Evolutionary conservation across 2,329 filamentous ascomycete species (phyloP).

Genomic region (Cercospora citrullina): DNA sequence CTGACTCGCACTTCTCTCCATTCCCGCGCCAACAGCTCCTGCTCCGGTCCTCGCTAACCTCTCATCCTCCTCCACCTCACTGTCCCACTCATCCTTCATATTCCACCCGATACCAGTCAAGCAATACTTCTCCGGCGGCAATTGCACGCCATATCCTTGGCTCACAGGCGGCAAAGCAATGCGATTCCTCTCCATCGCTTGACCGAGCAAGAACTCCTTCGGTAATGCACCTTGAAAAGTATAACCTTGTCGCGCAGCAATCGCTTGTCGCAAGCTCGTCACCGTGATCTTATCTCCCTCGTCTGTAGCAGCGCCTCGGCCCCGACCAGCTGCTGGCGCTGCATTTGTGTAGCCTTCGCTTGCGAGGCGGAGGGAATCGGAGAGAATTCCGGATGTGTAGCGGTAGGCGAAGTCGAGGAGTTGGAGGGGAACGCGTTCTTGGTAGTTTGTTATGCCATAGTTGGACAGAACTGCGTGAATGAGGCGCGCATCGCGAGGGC

Average conservation of each 20-base stretch:
- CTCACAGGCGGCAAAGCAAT: constrained; percentile 61
- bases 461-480: constrained; percentile 78
- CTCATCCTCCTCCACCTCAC: constrained; percentile 49
- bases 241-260: constrained; percentile 66
- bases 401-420: constrained; percentile 86
- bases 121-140: constrained; percentile 64
- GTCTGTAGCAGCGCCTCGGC: constrained; percentile 36
- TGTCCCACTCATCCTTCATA: constrained; percentile 60
- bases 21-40: constrained; percentile 48
- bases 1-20: constrained; percentile 29
- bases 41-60: constrained; percentile 43
- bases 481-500: constrained; percentile 75
- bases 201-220: constrained; percentile 75
- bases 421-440: constrained; percentile 77
- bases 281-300: constrained; percentile 59
- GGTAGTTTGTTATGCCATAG: constrained; percentile 76
- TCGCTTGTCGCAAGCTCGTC: constrained; percentile 70
- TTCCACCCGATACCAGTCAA: constrained; percentile 59
- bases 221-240: constrained; percentile 66
- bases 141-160: constrained; percentile 57
- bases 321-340: constrained; percentile 26
- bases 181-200: constrained; percentile 71
- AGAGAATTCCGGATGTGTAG: constrained; percentile 70
- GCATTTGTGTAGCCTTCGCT: constrained; percentile 64
- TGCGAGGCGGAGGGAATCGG: constrained; percentile 67